These are phyloP conservation scores for Mediolabrus comicus DNA, from an alignment of 108 stramenopile genomes.

Conservation along the genomic window DNA sequence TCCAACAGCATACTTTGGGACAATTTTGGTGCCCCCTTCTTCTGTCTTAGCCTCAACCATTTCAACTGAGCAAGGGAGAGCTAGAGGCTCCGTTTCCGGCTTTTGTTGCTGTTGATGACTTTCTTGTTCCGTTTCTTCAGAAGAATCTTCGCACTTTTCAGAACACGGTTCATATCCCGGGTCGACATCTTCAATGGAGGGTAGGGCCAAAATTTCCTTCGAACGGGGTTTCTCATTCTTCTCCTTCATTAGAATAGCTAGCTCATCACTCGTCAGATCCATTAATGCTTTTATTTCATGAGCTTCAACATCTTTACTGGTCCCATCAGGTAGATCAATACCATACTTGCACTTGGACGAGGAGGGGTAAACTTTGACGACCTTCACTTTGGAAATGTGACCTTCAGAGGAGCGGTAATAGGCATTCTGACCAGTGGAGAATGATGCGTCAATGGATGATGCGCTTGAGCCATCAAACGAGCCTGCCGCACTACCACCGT, in stretches of 20 bases:
- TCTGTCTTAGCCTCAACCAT: constrained; percentile 47
- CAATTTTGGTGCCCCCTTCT: constrained; percentile 35
- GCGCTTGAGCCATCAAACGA: background rate
- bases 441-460: background rate
- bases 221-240: constrained; percentile 19
- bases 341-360: constrained; percentile 3
- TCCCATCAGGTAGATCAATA: constrained; percentile 24
- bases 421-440: constrained; percentile 21
- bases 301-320: constrained; percentile 6
- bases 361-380: constrained; percentile 2
- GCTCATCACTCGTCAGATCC: constrained; percentile 30
- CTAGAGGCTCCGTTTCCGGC: background rate
- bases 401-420: constrained; percentile 23
- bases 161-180: background rate
- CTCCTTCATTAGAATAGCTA: constrained; percentile 39
- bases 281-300: constrained; percentile 20
- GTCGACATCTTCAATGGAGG: background rate
- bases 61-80: constrained; percentile 25
- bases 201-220: background rate
- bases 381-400: constrained; percentile 26
- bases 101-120: background rate
- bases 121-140: background rate
- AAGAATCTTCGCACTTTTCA: background rate
- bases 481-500: background rate
- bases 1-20: constrained; percentile 26